Evolutionary conservation across 1,284 basidiomycete genomes (phyloP).

Genomic region (Tylopilus sp.): DNA sequence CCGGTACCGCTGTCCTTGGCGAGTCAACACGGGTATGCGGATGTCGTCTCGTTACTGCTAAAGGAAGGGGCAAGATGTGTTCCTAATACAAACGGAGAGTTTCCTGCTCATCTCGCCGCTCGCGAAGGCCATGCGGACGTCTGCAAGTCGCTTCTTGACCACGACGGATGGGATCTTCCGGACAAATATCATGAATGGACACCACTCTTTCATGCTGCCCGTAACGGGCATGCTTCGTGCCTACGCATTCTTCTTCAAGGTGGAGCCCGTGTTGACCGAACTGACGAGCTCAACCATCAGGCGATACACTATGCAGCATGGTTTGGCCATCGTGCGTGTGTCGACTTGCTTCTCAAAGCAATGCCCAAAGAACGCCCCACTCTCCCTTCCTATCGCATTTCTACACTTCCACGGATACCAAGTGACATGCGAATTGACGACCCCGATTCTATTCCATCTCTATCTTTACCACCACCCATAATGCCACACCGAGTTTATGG

Average conservation of each 20-base stretch:
- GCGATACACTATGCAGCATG: conserved; percentile 96
- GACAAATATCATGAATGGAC: conserved; percentile 99
- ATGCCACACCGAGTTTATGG: conserved; percentile 94
- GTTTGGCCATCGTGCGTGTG: conserved; percentile 88
- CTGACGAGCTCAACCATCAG: conserved; percentile 85
- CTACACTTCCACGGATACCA: conserved; percentile 15
- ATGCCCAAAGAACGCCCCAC: conserved; percentile 25
- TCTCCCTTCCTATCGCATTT: conserved; percentile 11
- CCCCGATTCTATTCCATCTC: conserved; percentile 86
- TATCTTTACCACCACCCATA: conserved; percentile 95
- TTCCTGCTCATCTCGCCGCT: conserved; percentile 98
- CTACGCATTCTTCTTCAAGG: conserved; percentile 78
- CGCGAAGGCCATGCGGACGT: conserved; percentile 88
- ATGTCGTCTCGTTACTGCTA: conserved; percentile 71
- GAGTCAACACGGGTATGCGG: conserved; percentile 84
- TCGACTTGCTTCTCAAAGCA: conserved; percentile 69
- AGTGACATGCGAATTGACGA: conserved; percentile 45
- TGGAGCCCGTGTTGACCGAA: conserved; percentile 70
- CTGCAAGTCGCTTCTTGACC: conserved; percentile 73
- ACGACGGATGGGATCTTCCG: conserved; percentile 82
- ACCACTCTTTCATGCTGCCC: conserved; percentile 93
- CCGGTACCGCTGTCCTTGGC: conserved; percentile 90
- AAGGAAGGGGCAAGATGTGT: conserved; percentile 76
- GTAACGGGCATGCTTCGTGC: conserved; percentile 81
- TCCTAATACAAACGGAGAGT: conserved; percentile 93